phyloP scores from a whole-genome alignment of 306 rosid genomes.

The Sechiopsis laciniata region DNA sequence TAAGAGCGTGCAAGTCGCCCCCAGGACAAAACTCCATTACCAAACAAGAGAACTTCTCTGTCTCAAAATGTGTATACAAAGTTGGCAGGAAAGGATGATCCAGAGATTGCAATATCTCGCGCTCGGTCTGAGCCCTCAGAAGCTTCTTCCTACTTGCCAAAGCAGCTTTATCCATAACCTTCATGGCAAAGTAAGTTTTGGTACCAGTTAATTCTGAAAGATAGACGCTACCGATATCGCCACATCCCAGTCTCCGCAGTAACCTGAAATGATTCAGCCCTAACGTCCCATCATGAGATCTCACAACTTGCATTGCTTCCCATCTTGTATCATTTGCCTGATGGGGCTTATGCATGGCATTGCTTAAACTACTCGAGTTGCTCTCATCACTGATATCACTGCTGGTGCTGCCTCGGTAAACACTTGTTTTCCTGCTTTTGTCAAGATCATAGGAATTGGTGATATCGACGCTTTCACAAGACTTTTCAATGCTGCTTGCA shows the following conservation, averaged over 20 bases:
- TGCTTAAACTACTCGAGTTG: constrained; percentile 72
- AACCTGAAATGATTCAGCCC: constrained; percentile 74
- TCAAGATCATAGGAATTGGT: constrained; percentile 47
- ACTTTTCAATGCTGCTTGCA: constrained; percentile 61
- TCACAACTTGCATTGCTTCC: constrained; percentile 84
- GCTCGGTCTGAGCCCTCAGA: constrained; percentile 77
- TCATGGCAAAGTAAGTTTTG: constrained; percentile 85
- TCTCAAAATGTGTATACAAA: constrained; percentile 74
- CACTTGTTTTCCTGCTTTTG: constrained; percentile 80
- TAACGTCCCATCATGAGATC: constrained; percentile 55
- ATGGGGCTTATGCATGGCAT: constrained; percentile 74
- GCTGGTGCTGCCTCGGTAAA: constrained; percentile 80
- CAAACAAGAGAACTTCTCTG: constrained; percentile 74
- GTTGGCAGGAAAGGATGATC: constrained; percentile 98
- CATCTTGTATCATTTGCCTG: constrained; percentile 80
- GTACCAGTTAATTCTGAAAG: constrained; percentile 77
- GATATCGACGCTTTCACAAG: constrained; percentile 52
- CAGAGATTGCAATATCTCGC: constrained; percentile 86
- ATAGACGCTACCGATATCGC: constrained; percentile 87
- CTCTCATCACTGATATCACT: constrained; percentile 85
- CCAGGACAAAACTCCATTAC: constrained; percentile 97
- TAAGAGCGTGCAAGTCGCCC: constrained; percentile 81
- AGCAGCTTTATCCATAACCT: constrained; percentile 78
- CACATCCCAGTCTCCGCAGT: constrained; percentile 74
- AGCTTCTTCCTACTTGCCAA: constrained; percentile 81